Base-by-base conservation (phyloP, 306 rosid genomes). In the Ormosia emarginata region DNA sequence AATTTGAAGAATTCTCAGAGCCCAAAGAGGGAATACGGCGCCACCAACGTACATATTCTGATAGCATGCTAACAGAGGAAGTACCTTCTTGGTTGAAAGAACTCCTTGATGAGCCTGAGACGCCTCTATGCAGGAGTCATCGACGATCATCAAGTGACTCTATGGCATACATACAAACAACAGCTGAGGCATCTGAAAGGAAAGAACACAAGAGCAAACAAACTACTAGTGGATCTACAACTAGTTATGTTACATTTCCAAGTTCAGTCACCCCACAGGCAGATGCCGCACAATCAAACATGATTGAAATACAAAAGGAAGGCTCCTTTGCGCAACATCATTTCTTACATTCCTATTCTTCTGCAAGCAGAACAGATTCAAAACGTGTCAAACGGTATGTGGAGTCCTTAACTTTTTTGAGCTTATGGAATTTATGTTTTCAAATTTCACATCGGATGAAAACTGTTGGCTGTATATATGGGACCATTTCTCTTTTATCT, bases 121-220 rank as follows among this genome's bases (percentile, higher is more conserved):
- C 40, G 0, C 75, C 75, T 2, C 12, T 13, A 29, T 2, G 30
- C 46, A 61, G 3, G 17, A 15, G 32, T 52, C 82, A 78, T 66
- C 47, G 82, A 18, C 46, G 82, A 12, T 78, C 82, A 50, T 52
- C 82, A n/a, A 78, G 82, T 78, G 82, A 78, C 33, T 50, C 82
- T 6, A 3, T 77, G 3, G 63, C 73, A 15, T 77, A 47, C 52
- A 15, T 77, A 17, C 13, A 64, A 36, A 39, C 39, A 34, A 36
- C 37, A 10, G 8, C 7, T 43, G 37, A 37, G 33, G 33, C 2
- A 53, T 3, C 57, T 14, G 57, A 52, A 52, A 52, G 56, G 13
- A 46, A 8, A 1, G 4, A 10, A 1, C 53, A 10, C 33, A 56
- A 29, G 62, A 56, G 62, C 2, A 52, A 52, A n/a, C 24, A 24